These are phyloP conservation scores for Sporopachydermia quercuum DNA, from an alignment of 805 yeast genomes.

Conservation along the genomic window DNA sequence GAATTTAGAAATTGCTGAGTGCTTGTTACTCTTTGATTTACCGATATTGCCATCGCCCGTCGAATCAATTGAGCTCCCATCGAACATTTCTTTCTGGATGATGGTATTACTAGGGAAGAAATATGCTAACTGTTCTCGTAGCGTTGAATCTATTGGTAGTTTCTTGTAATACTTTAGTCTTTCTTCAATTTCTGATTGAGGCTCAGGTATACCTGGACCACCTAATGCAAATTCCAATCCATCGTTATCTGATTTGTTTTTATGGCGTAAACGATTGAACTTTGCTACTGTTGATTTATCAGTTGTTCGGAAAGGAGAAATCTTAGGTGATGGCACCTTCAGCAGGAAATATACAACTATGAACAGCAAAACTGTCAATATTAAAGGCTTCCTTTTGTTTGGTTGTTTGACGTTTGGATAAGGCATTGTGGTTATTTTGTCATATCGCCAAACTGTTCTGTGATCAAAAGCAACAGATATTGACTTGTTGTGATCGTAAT, in stretches of 20 bases:
- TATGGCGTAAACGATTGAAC: neutral
- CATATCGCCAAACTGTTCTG: no score
- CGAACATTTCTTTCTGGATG: neutral
- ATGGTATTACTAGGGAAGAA: neutral
- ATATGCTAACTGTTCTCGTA: slow-evolving; percentile 3
- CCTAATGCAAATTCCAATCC: slow-evolving; percentile 4
- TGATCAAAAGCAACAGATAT: no score
- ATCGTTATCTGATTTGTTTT: neutral
- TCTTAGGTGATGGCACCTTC: neutral
- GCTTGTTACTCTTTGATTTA: neutral
- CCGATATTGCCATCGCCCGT: neutral
- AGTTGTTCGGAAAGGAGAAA: no score
- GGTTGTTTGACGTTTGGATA: no score
- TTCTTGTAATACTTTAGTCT: neutral
- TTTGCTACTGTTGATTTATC: neutral
- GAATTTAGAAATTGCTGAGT: neutral
- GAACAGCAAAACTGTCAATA: neutral
- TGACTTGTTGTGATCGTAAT: no score
- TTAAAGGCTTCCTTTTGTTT: neutral
- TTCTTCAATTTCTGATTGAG: neutral
- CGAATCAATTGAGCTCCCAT: no score
- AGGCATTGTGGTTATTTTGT: no score
- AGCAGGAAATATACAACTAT: neutral
- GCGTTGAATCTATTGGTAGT: slow-evolving; percentile 2
- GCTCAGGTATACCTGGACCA: slow-evolving; percentile 2